A percentile compares a stretch with the other conserved stretches of the same genome.
These are phyloP conservation scores for Ambrosia artemisiifolia DNA, from an alignment of 129 eudicot genomes.

Conservation along the genomic window DNA sequence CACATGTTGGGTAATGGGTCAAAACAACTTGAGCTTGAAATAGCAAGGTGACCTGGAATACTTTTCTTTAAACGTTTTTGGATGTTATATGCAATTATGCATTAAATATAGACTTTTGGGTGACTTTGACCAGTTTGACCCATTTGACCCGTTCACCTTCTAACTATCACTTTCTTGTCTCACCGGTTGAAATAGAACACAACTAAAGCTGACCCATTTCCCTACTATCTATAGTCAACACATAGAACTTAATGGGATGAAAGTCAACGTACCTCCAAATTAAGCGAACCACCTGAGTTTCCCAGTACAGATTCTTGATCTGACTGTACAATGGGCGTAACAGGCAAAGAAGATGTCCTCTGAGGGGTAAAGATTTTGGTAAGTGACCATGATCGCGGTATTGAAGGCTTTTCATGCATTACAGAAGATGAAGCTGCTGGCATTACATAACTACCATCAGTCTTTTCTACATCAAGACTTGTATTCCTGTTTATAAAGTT, in stretches of 20 bases:
- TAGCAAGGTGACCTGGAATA: neutral
- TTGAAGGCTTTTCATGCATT: conserved; percentile 52
- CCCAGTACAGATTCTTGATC: conserved; percentile 48
- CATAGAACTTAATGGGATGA: neutral
- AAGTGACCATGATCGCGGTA: conserved; percentile 75
- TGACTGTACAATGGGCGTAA: conserved; percentile 52
- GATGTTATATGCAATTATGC: conserved; percentile 2
- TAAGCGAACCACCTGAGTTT: conserved; percentile 36
- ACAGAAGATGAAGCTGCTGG: conserved; percentile 27
- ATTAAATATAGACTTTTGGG: neutral
- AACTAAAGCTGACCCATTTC: neutral
- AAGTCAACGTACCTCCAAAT: conserved; percentile 30
- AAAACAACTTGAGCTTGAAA: neutral
- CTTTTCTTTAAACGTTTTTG: neutral
- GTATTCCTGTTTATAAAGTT: conserved; percentile 47
- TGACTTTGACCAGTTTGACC: neutral
- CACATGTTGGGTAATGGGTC: neutral
- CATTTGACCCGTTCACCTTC: neutral
- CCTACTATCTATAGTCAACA: neutral
- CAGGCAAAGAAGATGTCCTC: conserved; percentile 71
- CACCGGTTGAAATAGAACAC: neutral
- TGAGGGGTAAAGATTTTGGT: conserved; percentile 79
- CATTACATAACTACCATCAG: conserved; percentile 16
- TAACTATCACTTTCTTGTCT: neutral
- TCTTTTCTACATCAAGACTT: conserved; percentile 49